Evolutionary conservation across 805 yeast species (phyloP).

Genomic region (Yamadazyma insecticola): DNA sequence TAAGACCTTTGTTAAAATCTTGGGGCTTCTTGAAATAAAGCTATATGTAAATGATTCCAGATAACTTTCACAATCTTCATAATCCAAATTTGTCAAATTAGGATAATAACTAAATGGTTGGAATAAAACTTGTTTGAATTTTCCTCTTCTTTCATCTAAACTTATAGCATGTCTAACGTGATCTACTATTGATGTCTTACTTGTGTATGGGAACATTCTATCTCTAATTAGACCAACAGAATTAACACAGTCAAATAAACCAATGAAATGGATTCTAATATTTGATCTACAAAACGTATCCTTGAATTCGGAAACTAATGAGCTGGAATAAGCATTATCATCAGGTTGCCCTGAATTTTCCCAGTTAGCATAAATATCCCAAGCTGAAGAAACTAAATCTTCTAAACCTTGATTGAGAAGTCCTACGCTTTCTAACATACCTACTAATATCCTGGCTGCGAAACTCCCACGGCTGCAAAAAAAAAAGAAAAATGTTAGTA

Average conservation of each 20-base stretch:
- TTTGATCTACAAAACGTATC: conserved; percentile 46
- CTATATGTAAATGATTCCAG: no score
- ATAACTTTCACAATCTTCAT: conserved; percentile 9
- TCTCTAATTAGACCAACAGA: conserved; percentile 61
- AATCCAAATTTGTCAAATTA: conserved; percentile 4
- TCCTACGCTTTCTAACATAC: conserved; percentile 65
- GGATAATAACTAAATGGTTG: conserved; percentile 19
- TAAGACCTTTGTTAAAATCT: no score
- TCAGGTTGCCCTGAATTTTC: conserved; percentile 56
- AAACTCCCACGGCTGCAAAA: conserved; percentile 56
- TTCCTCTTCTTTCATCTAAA: conserved; percentile 62
- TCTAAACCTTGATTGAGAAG: conserved; percentile 51
- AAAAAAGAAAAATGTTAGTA: conserved; percentile 1
- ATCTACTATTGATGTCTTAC: conserved; percentile 45
- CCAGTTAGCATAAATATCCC: conserved; percentile 61
- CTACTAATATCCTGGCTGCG: conserved; percentile 58
- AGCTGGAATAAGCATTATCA: conserved; percentile 33
- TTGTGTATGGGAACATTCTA: conserved; percentile 54
- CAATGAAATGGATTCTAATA: conserved; percentile 53
- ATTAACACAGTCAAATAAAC: conserved; percentile 66
- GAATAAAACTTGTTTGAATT: conserved; percentile 55
- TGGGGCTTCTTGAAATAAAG: no score
- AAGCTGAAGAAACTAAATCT: conserved; percentile 53
- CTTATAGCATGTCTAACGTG: conserved; percentile 67
- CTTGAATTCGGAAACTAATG: conserved; percentile 50